A percentile compares a stretch with the other conserved stretches of the same genome.
Conservation (phyloP, 192 early-diverging fungal genomes). For the Coemansia biformis region DNA sequence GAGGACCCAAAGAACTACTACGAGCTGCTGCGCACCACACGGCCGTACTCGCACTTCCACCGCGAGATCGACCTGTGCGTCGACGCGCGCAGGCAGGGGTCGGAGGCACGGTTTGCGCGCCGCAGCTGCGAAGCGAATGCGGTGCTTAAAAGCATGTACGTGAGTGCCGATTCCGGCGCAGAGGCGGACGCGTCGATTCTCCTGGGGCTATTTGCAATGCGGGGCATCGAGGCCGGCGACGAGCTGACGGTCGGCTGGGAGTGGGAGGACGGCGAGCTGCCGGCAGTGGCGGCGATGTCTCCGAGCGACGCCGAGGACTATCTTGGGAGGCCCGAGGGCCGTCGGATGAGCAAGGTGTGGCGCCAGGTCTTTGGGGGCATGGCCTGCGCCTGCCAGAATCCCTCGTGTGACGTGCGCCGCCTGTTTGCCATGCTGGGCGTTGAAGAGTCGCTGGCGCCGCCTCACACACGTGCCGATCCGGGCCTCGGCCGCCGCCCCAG, state of each 20-base stretch:
- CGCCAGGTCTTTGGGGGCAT: slow-evolving; percentile 48
- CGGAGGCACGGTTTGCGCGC: slow-evolving; percentile 62
- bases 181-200: slow-evolving; percentile 50
- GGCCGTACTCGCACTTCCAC: slow-evolving; percentile 62
- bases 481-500: slow-evolving; percentile 31
- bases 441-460: slow-evolving; percentile 15
- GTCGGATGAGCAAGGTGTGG: slow-evolving; percentile 51
- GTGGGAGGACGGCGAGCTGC: slow-evolving; percentile 56
- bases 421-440: slow-evolving; percentile 47
- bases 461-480: slow-evolving; percentile 7
- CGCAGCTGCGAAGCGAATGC: slow-evolving; percentile 66
- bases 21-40: slow-evolving; percentile 57
- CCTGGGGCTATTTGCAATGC: slow-evolving; percentile 61
- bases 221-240: slow-evolving; percentile 54
- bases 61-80: slow-evolving; percentile 62
- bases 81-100: slow-evolving; percentile 64
- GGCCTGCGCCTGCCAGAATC: slow-evolving; percentile 32
- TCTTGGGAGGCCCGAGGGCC: slow-evolving; percentile 39
- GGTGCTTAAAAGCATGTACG: slow-evolving; percentile 56
- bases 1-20: slow-evolving; percentile 63
- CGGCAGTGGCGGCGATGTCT: slow-evolving; percentile 33
- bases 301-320: slow-evolving; percentile 38
- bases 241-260: slow-evolving; percentile 70
- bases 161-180: slow-evolving; percentile 20
- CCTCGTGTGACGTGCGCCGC: slow-evolving; percentile 27